phyloP scores from a whole-genome alignment of 257 asterid genomes.

The Nicotiana tabacum region DNA sequence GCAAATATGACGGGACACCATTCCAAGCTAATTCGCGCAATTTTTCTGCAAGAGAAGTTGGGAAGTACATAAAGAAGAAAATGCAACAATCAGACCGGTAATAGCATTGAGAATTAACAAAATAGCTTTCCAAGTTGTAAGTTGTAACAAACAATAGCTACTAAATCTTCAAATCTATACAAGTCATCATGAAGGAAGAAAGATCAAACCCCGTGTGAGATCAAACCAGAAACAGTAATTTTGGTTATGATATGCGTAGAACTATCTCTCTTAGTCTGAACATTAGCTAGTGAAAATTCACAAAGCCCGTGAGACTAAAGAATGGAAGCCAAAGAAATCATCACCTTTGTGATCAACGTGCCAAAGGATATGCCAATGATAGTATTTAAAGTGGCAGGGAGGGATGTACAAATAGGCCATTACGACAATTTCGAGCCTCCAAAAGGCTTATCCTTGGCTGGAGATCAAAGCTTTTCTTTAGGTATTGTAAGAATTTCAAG shows the following conservation, averaged over 20 bases:
- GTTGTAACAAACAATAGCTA: neutral
- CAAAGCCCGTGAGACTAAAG: neutral
- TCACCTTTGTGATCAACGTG: neutral
- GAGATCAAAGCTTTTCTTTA: neutral
- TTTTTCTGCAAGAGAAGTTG: slow-evolving; percentile 57
- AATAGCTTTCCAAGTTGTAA: neutral
- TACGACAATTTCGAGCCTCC: neutral
- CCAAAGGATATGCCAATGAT: neutral
- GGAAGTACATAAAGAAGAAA: neutral
- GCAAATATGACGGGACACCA: slow-evolving; percentile 88
- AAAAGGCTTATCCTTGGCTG: neutral
- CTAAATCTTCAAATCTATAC: neutral
- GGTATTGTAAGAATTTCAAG: neutral
- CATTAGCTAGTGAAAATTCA: neutral
- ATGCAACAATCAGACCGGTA: neutral
- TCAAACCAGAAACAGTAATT: neutral
- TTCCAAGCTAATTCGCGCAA: slow-evolving; percentile 95
- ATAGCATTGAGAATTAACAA: neutral
- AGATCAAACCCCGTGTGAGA: neutral
- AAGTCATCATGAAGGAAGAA: neutral
- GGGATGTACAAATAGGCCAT: neutral
- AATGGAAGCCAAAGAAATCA: neutral
- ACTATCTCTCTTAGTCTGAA: neutral
- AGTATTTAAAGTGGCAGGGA: neutral
- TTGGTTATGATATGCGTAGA: neutral